Conservation (phyloP, 179 eudicot species). For the Spinacia oleracea region DNA sequence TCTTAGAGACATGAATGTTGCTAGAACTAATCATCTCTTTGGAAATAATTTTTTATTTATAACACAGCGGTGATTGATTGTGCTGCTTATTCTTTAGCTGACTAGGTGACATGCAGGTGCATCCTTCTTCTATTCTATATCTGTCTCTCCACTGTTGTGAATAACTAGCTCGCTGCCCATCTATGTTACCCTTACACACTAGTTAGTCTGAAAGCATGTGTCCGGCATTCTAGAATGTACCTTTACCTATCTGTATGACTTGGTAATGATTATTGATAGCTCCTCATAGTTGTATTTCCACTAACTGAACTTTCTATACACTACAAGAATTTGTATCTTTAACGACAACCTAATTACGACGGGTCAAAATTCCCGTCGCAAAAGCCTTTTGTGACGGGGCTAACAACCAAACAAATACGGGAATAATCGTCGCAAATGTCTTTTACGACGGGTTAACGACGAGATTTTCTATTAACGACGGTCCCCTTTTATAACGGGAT, state of each 20-base stretch:
- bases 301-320: slow-evolving; percentile 44
- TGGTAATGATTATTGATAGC: slow-evolving; percentile 4
- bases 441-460: no score
- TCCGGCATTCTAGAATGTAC: no score
- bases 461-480: no score
- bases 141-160: background rate
- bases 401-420: no score
- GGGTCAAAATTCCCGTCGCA: no score
- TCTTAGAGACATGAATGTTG: no score
- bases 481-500: no score
- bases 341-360: no score
- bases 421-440: no score
- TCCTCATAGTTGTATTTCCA: background rate
- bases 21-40: background rate
- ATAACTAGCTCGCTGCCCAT: background rate
- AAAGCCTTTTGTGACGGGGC: no score
- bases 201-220: background rate
- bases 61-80: background rate
- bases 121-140: no score
- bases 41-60: background rate
- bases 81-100: background rate
- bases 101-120: background rate
- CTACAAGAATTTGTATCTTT: no score
- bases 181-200: background rate
- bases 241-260: background rate